Percentiles rank a stretch among this genome's conserved stretches.
These are phyloP conservation scores for Chrysanthemum makinoi DNA, from an alignment of 129 eudicot genomes.

Conservation along the genomic window DNA sequence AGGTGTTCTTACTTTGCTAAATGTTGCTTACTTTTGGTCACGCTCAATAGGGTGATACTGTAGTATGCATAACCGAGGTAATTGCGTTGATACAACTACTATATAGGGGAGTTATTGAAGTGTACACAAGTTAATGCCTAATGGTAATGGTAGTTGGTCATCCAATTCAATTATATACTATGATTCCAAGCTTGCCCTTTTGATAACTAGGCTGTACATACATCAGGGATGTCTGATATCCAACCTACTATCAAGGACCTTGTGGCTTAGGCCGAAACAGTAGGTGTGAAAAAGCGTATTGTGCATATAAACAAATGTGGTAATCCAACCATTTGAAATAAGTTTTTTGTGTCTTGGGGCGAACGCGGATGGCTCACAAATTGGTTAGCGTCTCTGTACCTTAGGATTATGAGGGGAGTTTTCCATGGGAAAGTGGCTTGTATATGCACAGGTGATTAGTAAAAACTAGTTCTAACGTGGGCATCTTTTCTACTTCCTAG, in stretches of 20 bases:
- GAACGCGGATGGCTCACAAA: not conserved
- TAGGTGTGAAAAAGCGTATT: too few relatives aligned
- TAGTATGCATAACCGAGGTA: conserved; percentile 6
- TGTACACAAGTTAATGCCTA: not conserved
- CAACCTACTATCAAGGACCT: too few relatives aligned
- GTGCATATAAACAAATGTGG: conserved; percentile 10
- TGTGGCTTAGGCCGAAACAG: too few relatives aligned
- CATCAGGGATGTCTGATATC: too few relatives aligned
- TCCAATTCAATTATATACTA: too few relatives aligned
- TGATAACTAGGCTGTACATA: too few relatives aligned
- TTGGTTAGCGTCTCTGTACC: not conserved
- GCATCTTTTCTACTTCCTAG: not conserved
- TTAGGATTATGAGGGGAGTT: too few relatives aligned
- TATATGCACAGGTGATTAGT: too few relatives aligned
- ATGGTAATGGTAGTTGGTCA: too few relatives aligned
- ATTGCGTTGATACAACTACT: conserved; percentile 2
- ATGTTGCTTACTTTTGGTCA: not conserved
- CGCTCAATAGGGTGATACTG: conserved; percentile 6
- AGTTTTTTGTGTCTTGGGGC: too few relatives aligned
- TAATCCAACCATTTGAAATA: not conserved
- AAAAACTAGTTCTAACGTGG: not conserved
- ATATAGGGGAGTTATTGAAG: not conserved
- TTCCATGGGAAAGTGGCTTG: too few relatives aligned
- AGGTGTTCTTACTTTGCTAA: not conserved
- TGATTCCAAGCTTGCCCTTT: too few relatives aligned